Evolutionary conservation across 2,329 filamentous ascomycete species (phyloP).

Genomic region (Cercospora sesami): DNA sequence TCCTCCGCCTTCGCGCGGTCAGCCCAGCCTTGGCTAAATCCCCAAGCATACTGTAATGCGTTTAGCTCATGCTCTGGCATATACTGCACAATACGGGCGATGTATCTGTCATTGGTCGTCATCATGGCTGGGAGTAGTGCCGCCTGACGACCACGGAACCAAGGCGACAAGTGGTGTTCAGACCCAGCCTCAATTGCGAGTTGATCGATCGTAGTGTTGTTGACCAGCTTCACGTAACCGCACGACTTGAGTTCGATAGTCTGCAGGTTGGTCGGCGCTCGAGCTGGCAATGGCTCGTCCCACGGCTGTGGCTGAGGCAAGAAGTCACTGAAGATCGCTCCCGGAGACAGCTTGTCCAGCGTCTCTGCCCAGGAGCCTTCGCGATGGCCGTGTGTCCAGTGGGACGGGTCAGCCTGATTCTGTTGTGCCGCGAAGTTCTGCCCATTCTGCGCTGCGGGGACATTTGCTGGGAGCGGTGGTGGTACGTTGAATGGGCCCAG

Average conservation of each 20-base stretch:
- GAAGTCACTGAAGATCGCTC: conserved; percentile 46
- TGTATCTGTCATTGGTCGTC: conserved; percentile 38
- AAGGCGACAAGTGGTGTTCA: conserved; percentile 24
- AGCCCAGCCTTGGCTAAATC: conserved; percentile 38
- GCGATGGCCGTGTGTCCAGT: conserved; percentile 42
- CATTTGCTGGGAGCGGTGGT: not conserved
- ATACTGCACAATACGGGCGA: conserved; percentile 45
- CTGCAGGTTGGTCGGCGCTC: conserved; percentile 39
- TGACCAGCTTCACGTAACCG: conserved; percentile 56
- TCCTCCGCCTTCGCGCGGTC: conserved; percentile 39
- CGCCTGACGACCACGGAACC: conserved; percentile 37
- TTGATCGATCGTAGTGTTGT: conserved; percentile 39
- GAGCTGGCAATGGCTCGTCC: conserved; percentile 29
- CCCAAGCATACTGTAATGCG: conserved; percentile 35
- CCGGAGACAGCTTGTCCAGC: conserved; percentile 54
- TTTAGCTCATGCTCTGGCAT: conserved; percentile 39
- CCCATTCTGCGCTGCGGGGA: not conserved
- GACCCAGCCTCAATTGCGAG: conserved; percentile 34
- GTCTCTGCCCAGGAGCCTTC: conserved; percentile 53
- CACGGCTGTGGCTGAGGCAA: conserved; percentile 38
- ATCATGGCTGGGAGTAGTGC: conserved; percentile 43
- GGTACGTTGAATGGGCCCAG: not conserved
- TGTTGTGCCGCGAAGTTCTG: not conserved
- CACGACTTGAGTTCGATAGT: conserved; percentile 60
- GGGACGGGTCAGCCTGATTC: conserved; percentile 28